Percentiles rank a stretch among this genome's conserved stretches.
Conservation (phyloP, 345 rosid genomes). For the Pistacia atlantica region DNA sequence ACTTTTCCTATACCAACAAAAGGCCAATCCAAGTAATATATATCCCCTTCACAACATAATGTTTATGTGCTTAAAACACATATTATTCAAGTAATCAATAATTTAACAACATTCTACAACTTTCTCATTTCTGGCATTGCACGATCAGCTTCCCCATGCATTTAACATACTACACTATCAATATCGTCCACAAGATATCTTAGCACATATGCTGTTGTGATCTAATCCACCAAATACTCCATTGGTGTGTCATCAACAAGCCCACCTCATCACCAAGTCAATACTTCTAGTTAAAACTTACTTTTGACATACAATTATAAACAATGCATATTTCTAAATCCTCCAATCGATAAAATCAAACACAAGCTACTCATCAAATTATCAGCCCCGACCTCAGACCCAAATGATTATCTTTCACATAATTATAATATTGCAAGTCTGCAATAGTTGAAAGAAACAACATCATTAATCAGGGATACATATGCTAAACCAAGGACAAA, state of each 20-base stretch:
- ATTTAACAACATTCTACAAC: not conserved
- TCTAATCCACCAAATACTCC: not conserved
- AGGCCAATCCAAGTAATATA: too few species aligned
- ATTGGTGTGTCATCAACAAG: not conserved
- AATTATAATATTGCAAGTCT: slow-evolving; percentile 1
- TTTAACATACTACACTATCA: not conserved
- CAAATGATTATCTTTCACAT: slow-evolving; percentile 21
- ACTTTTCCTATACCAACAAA: too few species aligned
- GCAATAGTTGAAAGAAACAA: slow-evolving; percentile 31
- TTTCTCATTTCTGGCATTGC: not conserved
- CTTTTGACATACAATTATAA: not conserved
- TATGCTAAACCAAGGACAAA: slow-evolving; percentile 29
- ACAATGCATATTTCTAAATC: not conserved
- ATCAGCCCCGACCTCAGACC: slow-evolving; percentile 10
- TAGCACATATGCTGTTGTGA: not conserved
- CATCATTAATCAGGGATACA: slow-evolving; percentile 32
- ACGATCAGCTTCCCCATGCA: not conserved
- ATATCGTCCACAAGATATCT: not conserved
- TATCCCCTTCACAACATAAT: not conserved
- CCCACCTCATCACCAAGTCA: not conserved
- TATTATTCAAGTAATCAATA: not conserved
- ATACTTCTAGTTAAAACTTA: not conserved
- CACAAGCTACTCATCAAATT: slow-evolving; percentile 10
- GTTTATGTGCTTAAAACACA: not conserved
- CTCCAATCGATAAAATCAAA: slow-evolving; percentile 6